phyloP scores from a whole-genome alignment of 1,284 basidiomycete genomes.

The Ganoderma boninense region DNA sequence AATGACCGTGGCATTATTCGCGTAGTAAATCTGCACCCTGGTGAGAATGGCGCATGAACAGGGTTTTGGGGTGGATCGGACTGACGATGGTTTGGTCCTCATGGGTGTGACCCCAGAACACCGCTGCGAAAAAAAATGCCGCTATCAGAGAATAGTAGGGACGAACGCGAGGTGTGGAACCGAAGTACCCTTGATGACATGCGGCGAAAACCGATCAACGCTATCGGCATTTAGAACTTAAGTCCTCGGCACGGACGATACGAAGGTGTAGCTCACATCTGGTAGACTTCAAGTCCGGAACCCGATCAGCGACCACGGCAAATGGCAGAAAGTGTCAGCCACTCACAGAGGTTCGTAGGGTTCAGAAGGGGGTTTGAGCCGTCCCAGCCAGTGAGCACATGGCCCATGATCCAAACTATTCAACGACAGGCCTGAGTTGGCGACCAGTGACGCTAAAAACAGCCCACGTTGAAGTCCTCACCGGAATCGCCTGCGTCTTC shows the following conservation, averaged over 20 bases:
- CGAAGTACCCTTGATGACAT: conserved; percentile 76
- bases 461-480: conserved; percentile 31
- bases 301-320: background rate
- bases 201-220: conserved; percentile 79
- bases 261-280: conserved; percentile 58
- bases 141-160: conserved; percentile 23
- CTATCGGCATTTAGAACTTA: conserved; percentile 48
- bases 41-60: conserved; percentile 1
- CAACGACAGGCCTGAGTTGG: background rate
- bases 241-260: conserved; percentile 19
- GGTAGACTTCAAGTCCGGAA: conserved; percentile 60
- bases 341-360: conserved; percentile 73
- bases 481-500: conserved; percentile 77
- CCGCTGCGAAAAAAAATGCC: conserved; percentile 50
- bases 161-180: background rate
- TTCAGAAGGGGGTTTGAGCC: conserved; percentile 68
- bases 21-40: conserved; percentile 69
- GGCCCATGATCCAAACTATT: conserved; percentile 83
- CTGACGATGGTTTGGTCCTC: conserved; percentile 81
- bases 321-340: background rate
- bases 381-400: conserved; percentile 83
- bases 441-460: background rate
- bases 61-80: conserved; percentile 15
- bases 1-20: conserved; percentile 74
- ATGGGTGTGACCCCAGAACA: conserved; percentile 86